Base-by-base conservation (phyloP, 345 rosid species). In the Eucalyptus pauciflora region DNA sequence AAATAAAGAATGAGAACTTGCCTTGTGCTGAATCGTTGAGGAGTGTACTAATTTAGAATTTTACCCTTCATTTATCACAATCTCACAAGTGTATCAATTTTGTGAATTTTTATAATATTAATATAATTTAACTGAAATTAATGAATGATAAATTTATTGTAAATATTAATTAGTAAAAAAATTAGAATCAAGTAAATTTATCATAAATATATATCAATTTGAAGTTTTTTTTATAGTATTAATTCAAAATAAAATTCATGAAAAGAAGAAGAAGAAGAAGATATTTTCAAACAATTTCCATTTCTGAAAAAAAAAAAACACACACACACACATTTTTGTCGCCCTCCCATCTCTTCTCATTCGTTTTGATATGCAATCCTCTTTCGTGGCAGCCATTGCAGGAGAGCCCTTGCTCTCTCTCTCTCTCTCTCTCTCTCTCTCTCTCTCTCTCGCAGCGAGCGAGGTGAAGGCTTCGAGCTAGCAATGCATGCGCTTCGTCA, bases 111-210 rank as follows among this genome's bases (percentile, higher is more conserved):
- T 52, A 18, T 52, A 52, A 52, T 52, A 52, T 52, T 52, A 18
- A 52, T 18, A 0, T 52, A 52, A 52, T 52, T 52, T 7, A 18
- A 52, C 1, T 0, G 0, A 52, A 52, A 18, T 52, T 52, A 52
- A 52, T 52, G 0, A 52, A 52, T 18, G 4, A 52, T 51, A 52
- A 18, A 51, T 52, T 17, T 51, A 17, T 51, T 17, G 1, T 51
- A 51, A 51, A 51, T 7, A 7, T 51, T 17, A 17, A 17, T 17
- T 51, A 17, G 9, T 51, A 17, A 51, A 51, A 51, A 16, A 51
- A 51, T 7, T 17, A 51, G 0, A 51, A 51, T 17, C 9, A 51
- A 7, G 10, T 52, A 52, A 52, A 52, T 52, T 7, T 52, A 52
- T 52, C 10, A 52, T 18, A 52, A 52, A 52, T 52, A 52, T 52